Evolutionary conservation across 371 early-diverging fungal genomes (phyloP), one percentile per base, ranked within the genome.

Genomic region (Lichtheimia ramosa): DNA sequence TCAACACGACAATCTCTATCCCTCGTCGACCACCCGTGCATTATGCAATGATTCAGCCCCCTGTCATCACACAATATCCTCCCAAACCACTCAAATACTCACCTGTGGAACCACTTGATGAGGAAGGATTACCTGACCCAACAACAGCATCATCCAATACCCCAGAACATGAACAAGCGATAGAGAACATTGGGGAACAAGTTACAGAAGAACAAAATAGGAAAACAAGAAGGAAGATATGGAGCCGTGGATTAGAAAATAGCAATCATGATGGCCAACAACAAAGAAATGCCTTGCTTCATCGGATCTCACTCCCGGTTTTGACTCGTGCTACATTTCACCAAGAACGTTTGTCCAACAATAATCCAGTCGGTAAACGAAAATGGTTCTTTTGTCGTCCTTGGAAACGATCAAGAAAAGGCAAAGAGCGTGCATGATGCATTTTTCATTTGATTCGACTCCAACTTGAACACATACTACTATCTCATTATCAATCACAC

Each of bases 51-150:
- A 48, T 61, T 3, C 62, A 61, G 21, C 62, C 62, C 15, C 62
- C 62, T 25, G 51, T 73, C 14, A 73, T 77, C 23, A 73, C 71
- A 25, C 77, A 78, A 59, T 78, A 72, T 58, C 78, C 78, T 5
- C 78, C 78, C 1, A 72, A 71, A 51, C 78, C 78, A 12, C 54
- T 78, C 5, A 65, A 64, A 18, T 78, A 78, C 59, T 63, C 78
- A 15, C 75, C 78, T 48, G 65, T 77, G 16, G 78, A 77, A 41
- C 70, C 71, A 14, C 56, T 64, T 3, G 43, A 49, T 25, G 56
- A 56, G 16, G 3, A 16, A 7, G n/a, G 12, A 34, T 5, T 34
- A 34, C 8, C 34, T 8, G 34, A 16, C 49, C 20, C 18, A 13
- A 24, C 49, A 13, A 49, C 24, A 20, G 49, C 24, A 49, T 34